Evolutionary conservation across 2,329 filamentous ascomycete species (phyloP).

Genomic region (Ceratocystis papillata): DNA sequence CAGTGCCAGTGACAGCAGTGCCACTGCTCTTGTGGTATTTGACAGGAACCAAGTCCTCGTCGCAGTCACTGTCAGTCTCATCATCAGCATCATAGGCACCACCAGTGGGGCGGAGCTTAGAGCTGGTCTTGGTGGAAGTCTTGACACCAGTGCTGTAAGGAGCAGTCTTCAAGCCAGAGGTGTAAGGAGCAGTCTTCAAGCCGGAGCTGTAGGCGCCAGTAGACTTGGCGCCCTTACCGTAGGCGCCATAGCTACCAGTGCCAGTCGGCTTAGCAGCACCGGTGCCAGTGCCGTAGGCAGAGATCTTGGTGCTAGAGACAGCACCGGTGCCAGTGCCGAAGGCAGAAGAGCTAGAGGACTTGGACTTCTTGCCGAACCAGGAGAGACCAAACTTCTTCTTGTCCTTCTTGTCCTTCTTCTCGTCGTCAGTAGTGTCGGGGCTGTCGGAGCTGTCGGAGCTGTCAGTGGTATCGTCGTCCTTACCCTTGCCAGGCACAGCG

Average conservation of each 20-base stretch:
- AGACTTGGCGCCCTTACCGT: slow-evolving; percentile 4
- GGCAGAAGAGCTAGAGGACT: not conserved
- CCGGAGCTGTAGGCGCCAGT: slow-evolving; percentile 8
- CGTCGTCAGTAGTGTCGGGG: slow-evolving; percentile 10
- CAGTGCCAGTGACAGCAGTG: not conserved
- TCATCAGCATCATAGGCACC: not conserved
- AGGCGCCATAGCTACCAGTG: not conserved
- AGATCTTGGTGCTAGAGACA: not conserved
- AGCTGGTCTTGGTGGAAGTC: not conserved
- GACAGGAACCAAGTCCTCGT: not conserved
- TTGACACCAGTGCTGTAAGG: slow-evolving; percentile 14
- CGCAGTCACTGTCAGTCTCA: not conserved
- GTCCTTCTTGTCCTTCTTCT: not conserved
- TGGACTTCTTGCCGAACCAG: not conserved
- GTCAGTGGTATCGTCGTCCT: not conserved
- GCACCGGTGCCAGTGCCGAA: slow-evolving; percentile 7
- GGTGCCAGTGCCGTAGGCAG: not conserved
- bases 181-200: slow-evolving; percentile 11
- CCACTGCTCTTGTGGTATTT: not conserved
- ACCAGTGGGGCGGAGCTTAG: slow-evolving; percentile 6
- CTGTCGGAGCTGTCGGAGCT: slow-evolving; percentile 5
- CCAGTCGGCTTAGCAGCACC: not conserved
- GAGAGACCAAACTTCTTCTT: not conserved
- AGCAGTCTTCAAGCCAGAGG: slow-evolving; percentile 3
- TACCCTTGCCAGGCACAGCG: slow-evolving; percentile 8